Percentiles rank a stretch among this genome's conserved stretches.
These are phyloP conservation scores for Geranomyces michiganensis DNA, from an alignment of 192 early-diverging fungal species.

Conservation along the genomic window DNA sequence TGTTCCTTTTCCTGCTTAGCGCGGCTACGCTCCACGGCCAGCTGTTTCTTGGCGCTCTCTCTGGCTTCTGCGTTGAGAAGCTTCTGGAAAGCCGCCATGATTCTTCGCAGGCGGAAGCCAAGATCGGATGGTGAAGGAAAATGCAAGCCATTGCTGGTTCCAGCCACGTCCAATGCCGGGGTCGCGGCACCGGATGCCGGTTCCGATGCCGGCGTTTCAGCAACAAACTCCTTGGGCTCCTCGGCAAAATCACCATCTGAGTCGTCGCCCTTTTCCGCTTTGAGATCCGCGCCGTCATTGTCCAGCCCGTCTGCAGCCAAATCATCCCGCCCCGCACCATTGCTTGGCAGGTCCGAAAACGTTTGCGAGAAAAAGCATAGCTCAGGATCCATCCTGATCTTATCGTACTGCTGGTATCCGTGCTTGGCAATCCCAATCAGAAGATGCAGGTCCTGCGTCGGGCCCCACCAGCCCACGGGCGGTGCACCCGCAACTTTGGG, in stretches of 20 bases:
- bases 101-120: conserved; percentile 50
- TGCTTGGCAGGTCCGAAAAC: conserved; percentile 26
- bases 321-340: neutral
- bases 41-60: conserved; percentile 43
- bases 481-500: conserved; percentile 67
- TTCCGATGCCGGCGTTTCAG: conserved; percentile 18
- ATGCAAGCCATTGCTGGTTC: conserved; percentile 22
- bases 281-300: conserved; percentile 4
- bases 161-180: conserved; percentile 17
- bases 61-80: conserved; percentile 38
- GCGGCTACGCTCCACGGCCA: conserved; percentile 36
- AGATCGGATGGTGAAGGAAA: conserved; percentile 54
- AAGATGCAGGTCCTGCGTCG: conserved; percentile 76
- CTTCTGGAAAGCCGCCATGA: conserved; percentile 49
- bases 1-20: conserved; percentile 47
- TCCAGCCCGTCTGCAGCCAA: neutral
- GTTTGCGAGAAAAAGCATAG: conserved; percentile 44
- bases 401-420: conserved; percentile 71
- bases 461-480: conserved; percentile 68
- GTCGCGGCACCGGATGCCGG: conserved; percentile 28
- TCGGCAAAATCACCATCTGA: conserved; percentile 32
- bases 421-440: conserved; percentile 76
- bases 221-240: conserved; percentile 26
- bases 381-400: conserved; percentile 50
- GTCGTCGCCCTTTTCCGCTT: conserved; percentile 19